These are phyloP conservation scores for Odontarrhena argentea DNA, from an alignment of 345 rosid genomes.

Conservation along the genomic window DNA sequence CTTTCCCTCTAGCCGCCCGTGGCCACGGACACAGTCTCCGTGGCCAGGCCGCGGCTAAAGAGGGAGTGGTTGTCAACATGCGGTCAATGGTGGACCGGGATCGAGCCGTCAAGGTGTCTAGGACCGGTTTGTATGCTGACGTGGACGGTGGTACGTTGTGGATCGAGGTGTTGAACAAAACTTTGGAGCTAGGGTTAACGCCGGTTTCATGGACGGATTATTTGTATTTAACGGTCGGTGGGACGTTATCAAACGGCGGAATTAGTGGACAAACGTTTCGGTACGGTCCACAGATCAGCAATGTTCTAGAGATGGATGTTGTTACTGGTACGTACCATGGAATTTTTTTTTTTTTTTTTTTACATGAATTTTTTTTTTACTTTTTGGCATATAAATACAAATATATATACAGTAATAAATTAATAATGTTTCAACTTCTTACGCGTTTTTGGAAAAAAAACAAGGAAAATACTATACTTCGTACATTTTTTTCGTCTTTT, in stretches of 20 bases:
- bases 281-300: slow-evolving; percentile 88
- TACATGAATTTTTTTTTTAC: background rate
- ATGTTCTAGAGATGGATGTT: slow-evolving; percentile 83
- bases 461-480: background rate
- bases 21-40: slow-evolving; percentile 71
- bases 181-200: slow-evolving; percentile 64
- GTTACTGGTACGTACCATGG: slow-evolving; percentile 65
- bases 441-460: background rate
- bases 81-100: slow-evolving; percentile 40
- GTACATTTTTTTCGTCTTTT: slow-evolving; percentile 29
- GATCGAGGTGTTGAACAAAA: slow-evolving; percentile 71
- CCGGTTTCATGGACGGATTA: slow-evolving; percentile 94
- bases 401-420: background rate
- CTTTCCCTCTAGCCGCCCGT: slow-evolving; percentile 68
- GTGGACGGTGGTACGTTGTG: slow-evolving; percentile 73
- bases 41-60: slow-evolving; percentile 77
- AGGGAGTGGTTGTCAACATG: slow-evolving; percentile 85
- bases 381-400: slow-evolving; percentile 3
- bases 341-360: background rate
- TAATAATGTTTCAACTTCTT: slow-evolving; percentile 10
- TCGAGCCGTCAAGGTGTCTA: slow-evolving; percentile 33
- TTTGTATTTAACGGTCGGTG: slow-evolving; percentile 84
- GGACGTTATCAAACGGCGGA: slow-evolving; percentile 92
- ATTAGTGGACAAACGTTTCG: slow-evolving; percentile 88
- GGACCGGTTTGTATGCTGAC: slow-evolving; percentile 54